Evolutionary conservation across 176 grass and related monocot genomes (phyloP), one percentile per base, ranked within the genome.

Genomic region (Themeda triandra): DNA sequence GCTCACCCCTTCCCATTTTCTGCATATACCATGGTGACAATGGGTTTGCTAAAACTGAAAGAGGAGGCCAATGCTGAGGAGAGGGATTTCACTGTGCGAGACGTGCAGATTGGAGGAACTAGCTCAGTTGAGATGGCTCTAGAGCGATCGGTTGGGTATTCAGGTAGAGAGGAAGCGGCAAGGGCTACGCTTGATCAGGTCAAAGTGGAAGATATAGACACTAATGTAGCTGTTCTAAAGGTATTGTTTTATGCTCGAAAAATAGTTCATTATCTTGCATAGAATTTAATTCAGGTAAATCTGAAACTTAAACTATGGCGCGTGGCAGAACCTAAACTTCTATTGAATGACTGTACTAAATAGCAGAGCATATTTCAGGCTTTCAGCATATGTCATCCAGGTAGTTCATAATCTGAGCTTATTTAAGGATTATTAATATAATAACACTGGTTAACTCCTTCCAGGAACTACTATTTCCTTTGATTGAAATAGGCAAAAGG

Each of bases 401-500:
- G 33, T 2, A 48, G 66, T 12, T 49, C 13, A 21, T 62, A 14
- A 56, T 39, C 45, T 86, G 24, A 21, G 14, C 1, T 78, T 41
- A 15, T 30, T 19, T 77, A 13, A 51, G 21, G 0, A 36, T 12
- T 59, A 25, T 25, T 66, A 53, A 42, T 13, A 10, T 64, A 51
- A 2, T 76, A 41, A 33, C n/a, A 19, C 41, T 73, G 17, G 8
- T 27, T 70, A 24, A 0, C 45, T 71, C 5, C 21, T 9, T 87
- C n/a, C 91, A 99, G 96, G 93, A 96, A 89, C 79, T 99, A 64
- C 72, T 96, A 62, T 92, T 96, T 91, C 96, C 96, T 75, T 89
- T 94, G 76, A 83, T 93, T 63, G 84, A 95, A 89, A 81, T 99
- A 77, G 93, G 91, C 29, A 95, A 94, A 87, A 27, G 53, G 36